phyloP scores from a whole-genome alignment of 371 early-diverging fungal species.

The Circinella minor region DNA sequence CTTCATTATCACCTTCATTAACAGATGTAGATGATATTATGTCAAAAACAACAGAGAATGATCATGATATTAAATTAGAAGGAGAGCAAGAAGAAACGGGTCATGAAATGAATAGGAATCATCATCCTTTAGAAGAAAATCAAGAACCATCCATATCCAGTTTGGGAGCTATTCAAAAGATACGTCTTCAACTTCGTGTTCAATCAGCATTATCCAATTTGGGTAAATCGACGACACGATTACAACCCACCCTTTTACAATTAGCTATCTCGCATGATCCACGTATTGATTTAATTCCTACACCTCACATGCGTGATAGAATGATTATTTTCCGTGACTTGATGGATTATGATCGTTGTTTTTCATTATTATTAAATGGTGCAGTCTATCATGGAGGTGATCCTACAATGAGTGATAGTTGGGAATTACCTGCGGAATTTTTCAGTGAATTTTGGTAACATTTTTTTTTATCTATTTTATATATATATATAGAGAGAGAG shows the following conservation, averaged over 20 bases:
- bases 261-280: constrained; percentile 50
- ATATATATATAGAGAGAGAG: too few relatives aligned
- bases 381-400: constrained; percentile 51
- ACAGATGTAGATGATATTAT: not conserved
- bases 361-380: constrained; percentile 40
- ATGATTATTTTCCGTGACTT: constrained; percentile 54
- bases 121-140: not conserved
- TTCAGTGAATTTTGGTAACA: constrained; percentile 25
- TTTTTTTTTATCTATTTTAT: too few relatives aligned
- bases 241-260: constrained; percentile 30
- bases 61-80: not conserved
- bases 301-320: constrained; percentile 52
- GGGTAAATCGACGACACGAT: constrained; percentile 13
- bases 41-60: not conserved
- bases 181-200: constrained; percentile 1
- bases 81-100: not conserved
- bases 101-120: not conserved
- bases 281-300: constrained; percentile 55
- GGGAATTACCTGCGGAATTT: constrained; percentile 34
- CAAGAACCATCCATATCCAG: not conserved
- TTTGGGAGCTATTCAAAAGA: not conserved
- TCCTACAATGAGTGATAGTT: constrained; percentile 44
- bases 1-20: not conserved
- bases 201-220: constrained; percentile 9
- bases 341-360: constrained; percentile 53